Conservation (phyloP, 1,139 yeast species). For the Suhomyces bokatorum region DNA sequence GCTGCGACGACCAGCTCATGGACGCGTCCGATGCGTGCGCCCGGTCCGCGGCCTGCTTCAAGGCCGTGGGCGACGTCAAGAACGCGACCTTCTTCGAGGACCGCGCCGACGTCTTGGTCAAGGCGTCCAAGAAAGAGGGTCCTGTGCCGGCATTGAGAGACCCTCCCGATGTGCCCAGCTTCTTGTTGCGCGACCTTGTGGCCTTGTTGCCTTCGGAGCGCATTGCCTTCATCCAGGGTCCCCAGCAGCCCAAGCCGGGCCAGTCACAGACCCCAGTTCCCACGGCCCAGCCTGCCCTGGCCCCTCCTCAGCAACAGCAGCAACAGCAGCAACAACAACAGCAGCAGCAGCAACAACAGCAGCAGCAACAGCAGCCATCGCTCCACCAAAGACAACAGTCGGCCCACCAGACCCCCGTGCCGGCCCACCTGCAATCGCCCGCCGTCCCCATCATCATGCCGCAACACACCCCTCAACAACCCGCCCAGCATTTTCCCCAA, state of each 20-base stretch:
- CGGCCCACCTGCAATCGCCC: slow-evolving; percentile 16
- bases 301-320: slow-evolving; percentile 11
- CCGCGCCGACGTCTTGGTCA: slow-evolving; percentile 41
- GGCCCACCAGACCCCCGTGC: slow-evolving; percentile 12
- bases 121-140: slow-evolving; percentile 44
- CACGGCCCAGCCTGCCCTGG: slow-evolving; percentile 7
- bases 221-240: slow-evolving; percentile 37
- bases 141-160: slow-evolving; percentile 47
- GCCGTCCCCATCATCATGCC: slow-evolving; percentile 14
- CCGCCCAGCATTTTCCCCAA: slow-evolving; percentile 16
- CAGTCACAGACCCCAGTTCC: slow-evolving; percentile 12
- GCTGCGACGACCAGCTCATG: slow-evolving; percentile 58
- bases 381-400: slow-evolving; percentile 13
- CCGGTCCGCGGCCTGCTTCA: slow-evolving; percentile 52
- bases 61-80: slow-evolving; percentile 47
- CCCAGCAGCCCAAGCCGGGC: slow-evolving; percentile 9
- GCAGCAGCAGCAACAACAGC: slow-evolving; percentile 6
- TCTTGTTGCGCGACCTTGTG: slow-evolving; percentile 48
- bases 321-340: not conserved
- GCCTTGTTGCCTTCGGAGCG: slow-evolving; percentile 45
- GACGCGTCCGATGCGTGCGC: slow-evolving; percentile 63
- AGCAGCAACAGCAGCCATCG: too few relatives aligned
- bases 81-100: slow-evolving; percentile 43
- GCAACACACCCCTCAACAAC: slow-evolving; percentile 18
- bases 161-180: slow-evolving; percentile 52